Conservation (phyloP, 345 rosid genomes). For the Dipteronia sinensis region DNA sequence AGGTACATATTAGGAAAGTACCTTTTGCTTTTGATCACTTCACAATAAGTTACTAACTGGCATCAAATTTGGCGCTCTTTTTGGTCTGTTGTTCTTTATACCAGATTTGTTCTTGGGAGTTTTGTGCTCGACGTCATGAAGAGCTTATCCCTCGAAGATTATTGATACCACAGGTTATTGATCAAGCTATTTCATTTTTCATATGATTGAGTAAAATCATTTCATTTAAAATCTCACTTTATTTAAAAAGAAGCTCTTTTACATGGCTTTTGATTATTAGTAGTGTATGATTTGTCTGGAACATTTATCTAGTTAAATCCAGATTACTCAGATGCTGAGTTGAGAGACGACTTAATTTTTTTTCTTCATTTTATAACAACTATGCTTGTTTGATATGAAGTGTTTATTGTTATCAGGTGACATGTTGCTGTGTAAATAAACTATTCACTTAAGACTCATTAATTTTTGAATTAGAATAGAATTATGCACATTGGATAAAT, state of each 20-base stretch:
- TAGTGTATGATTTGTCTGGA: not conserved
- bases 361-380: not conserved
- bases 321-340: not conserved
- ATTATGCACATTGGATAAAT: not conserved
- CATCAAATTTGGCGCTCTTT: not conserved
- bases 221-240: not conserved
- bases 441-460: not conserved
- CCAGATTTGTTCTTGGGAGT: conserved; percentile 97
- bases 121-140: conserved; percentile 98
- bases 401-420: not conserved
- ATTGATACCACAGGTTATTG: conserved; percentile 83
- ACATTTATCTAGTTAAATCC: not conserved
- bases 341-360: not conserved
- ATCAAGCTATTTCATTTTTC: conserved; percentile 7
- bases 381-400: not conserved
- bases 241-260: not conserved
- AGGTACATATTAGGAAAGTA: conserved; percentile 42
- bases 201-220: not conserved
- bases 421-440: not conserved
- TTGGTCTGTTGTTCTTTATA: conserved; percentile 12
- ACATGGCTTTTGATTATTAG: conserved; percentile 6
- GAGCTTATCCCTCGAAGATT: conserved; percentile 94
- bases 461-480: not conserved
- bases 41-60: not conserved
- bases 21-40: not conserved